These are phyloP conservation scores for Xylaria sp. DNA, from an alignment of 2,329 filamentous ascomycete species.

Conservation along the genomic window DNA sequence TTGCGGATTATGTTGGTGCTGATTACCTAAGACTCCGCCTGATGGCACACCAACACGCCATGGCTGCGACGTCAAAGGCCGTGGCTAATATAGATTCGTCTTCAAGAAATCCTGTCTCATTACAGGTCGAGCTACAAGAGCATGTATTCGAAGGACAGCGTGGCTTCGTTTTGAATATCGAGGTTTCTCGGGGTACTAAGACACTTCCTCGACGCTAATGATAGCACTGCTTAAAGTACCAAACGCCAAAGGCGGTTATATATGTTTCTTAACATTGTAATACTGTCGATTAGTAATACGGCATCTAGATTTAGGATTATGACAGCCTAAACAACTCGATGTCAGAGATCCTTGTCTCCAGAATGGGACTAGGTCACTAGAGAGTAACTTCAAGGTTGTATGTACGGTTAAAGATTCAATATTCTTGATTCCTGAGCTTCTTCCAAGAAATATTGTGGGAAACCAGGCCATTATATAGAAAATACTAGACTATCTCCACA, in stretches of 20 bases:
- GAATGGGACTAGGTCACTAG: too few relatives aligned
- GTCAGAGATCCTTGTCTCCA: too few relatives aligned
- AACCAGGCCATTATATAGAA: too few relatives aligned
- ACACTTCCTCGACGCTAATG: not conserved
- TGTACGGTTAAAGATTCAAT: too few relatives aligned
- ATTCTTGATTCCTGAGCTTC: too few relatives aligned
- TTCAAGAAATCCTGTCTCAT: not conserved
- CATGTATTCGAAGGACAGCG: not conserved
- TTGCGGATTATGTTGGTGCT: not conserved
- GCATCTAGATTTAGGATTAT: too few relatives aligned
- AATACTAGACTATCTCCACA: too few relatives aligned
- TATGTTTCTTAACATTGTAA: too few relatives aligned
- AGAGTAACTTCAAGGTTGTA: too few relatives aligned
- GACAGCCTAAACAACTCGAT: too few relatives aligned
- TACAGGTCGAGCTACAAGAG: not conserved
- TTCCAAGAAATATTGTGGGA: too few relatives aligned
- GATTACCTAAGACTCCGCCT: not conserved
- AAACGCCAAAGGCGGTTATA: not conserved
- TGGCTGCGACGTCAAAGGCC: not conserved
- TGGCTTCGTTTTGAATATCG: not conserved
- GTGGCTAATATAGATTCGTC: not conserved
- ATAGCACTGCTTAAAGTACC: not conserved
- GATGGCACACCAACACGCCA: not conserved
- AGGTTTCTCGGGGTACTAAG: not conserved
- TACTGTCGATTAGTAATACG: too few relatives aligned